These are phyloP conservation scores for Ascocoryne sarcoides DNA, from an alignment of 2,329 filamentous ascomycete species.

Conservation along the genomic window DNA sequence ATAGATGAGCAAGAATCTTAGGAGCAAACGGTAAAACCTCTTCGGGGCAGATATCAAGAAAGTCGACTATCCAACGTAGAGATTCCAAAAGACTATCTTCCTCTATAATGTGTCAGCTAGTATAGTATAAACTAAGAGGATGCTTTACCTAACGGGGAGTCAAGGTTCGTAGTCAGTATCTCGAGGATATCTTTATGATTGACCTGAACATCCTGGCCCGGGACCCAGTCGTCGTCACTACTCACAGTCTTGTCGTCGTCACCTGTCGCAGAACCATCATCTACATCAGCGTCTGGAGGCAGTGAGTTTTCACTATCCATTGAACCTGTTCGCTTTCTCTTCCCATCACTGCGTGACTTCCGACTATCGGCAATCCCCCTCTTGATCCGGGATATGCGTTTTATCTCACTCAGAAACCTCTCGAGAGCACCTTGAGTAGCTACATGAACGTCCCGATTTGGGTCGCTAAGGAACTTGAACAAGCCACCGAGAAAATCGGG, in stretches of 20 bases:
- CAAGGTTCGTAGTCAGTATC: conserved; percentile 82
- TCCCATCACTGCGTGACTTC: conserved; percentile 52
- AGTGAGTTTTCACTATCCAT: conserved; percentile 52
- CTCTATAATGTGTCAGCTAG: conserved; percentile 41
- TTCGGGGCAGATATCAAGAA: conserved; percentile 94
- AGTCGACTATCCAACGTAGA: conserved; percentile 88
- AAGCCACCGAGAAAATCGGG: conserved; percentile 86
- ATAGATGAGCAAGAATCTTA: conserved; percentile 79
- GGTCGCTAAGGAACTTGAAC: conserved; percentile 84
- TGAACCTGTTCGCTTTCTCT: conserved; percentile 60
- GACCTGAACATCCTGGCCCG: conserved; percentile 91
- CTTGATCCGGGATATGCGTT: conserved; percentile 85
- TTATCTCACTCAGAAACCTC: conserved; percentile 86
- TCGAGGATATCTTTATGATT: conserved; percentile 88
- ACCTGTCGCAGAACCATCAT: conserved; percentile 48
- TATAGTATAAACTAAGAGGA: not conserved
- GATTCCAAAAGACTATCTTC: conserved; percentile 89
- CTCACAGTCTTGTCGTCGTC: conserved; percentile 51
- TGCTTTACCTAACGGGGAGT: conserved; percentile 62
- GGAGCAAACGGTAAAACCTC: conserved; percentile 94
- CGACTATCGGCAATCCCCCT: conserved; percentile 84
- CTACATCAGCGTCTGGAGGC: conserved; percentile 48
- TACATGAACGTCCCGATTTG: conserved; percentile 88
- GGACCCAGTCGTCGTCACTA: conserved; percentile 89
- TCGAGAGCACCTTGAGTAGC: conserved; percentile 84